Evolutionary conservation across 2,329 filamentous ascomycete species (phyloP).

Genomic region (Pseudogymnoascus sp.): DNA sequence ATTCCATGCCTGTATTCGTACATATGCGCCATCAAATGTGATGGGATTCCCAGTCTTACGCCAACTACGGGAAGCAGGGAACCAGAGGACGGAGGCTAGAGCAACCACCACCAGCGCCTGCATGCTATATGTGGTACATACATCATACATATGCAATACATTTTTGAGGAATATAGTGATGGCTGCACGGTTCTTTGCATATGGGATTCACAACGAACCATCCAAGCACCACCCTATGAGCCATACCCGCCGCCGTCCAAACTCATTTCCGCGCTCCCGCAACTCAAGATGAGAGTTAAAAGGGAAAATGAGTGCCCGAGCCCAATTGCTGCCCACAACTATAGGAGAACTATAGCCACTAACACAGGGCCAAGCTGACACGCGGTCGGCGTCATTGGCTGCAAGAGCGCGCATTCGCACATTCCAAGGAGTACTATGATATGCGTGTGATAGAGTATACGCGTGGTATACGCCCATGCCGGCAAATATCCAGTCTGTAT

Average conservation of each 20-base stretch:
- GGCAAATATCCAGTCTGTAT: constrained; percentile 3
- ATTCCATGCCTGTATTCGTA: neutral
- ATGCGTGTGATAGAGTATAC: constrained; percentile 1
- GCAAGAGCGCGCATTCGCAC: constrained; percentile 1
- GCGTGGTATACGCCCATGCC: constrained; percentile 2
- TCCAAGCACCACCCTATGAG: neutral
- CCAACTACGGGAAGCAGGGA: constrained; percentile 5
- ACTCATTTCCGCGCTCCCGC: constrained; percentile 1
- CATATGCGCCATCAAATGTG: neutral
- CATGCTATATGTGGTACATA: constrained; percentile 1
- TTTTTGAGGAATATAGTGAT: neutral
- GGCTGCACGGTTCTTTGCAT: neutral
- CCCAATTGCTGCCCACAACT: constrained; percentile 4
- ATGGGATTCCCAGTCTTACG: neutral
- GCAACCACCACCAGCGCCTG: neutral
- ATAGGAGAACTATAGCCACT: neutral
- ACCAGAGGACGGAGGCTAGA: neutral
- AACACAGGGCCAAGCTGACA: neutral
- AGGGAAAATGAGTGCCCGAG: neutral
- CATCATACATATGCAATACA: constrained; percentile 2
- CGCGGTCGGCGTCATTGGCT: constrained; percentile 3
- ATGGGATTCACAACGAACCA: constrained; percentile 6
- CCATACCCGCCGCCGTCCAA: neutral
- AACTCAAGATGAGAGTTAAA: neutral
- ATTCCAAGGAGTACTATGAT: neutral